These are phyloP conservation scores for Sporisorium sorghi DNA, from an alignment of 1,284 basidiomycete species.

Conservation along the genomic window DNA sequence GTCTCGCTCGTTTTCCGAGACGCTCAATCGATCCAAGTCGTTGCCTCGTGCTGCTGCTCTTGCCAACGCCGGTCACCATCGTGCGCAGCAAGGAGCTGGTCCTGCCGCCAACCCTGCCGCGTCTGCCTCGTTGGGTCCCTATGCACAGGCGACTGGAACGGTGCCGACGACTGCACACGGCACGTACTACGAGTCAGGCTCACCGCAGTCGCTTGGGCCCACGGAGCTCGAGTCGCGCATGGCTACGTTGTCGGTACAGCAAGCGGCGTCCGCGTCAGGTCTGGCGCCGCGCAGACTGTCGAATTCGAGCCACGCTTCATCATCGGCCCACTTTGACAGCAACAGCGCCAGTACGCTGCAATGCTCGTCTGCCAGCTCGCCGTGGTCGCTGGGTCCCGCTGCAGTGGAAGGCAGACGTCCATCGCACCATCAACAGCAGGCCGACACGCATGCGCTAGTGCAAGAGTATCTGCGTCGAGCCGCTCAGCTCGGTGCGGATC, in stretches of 20 bases:
- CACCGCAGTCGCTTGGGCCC: slow-evolving; percentile 17
- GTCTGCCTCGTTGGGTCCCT: slow-evolving; percentile 11
- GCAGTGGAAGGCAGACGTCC: slow-evolving; percentile 8
- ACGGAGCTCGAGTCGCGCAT: slow-evolving; percentile 40
- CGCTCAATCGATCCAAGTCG: slow-evolving; percentile 57
- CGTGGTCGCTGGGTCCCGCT: slow-evolving; percentile 34
- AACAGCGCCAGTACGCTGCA: slow-evolving; percentile 37
- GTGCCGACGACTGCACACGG: slow-evolving; percentile 15
- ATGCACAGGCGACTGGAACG: slow-evolving; percentile 8
- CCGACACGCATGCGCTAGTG: slow-evolving; percentile 43
- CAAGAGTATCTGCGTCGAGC: slow-evolving; percentile 46
- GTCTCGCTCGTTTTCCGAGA: slow-evolving; percentile 54
- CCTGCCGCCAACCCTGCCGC: not conserved
- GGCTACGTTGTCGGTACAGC: slow-evolving; percentile 34
- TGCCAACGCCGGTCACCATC: slow-evolving; percentile 26
- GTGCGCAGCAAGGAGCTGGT: not conserved
- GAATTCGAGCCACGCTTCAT: slow-evolving; percentile 38
- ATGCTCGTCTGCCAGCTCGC: slow-evolving; percentile 42
- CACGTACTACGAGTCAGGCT: slow-evolving; percentile 25
- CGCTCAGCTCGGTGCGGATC: slow-evolving; percentile 19
- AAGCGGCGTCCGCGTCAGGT: slow-evolving; percentile 5
- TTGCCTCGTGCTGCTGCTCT: slow-evolving; percentile 37
- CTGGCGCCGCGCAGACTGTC: slow-evolving; percentile 21
- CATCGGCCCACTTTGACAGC: slow-evolving; percentile 42
- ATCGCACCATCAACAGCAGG: slow-evolving; percentile 28